Evolutionary conservation across 2,329 filamentous ascomycete species (phyloP), one percentile per base, ranked within the genome.

Genomic region (Talaromyces sp.): DNA sequence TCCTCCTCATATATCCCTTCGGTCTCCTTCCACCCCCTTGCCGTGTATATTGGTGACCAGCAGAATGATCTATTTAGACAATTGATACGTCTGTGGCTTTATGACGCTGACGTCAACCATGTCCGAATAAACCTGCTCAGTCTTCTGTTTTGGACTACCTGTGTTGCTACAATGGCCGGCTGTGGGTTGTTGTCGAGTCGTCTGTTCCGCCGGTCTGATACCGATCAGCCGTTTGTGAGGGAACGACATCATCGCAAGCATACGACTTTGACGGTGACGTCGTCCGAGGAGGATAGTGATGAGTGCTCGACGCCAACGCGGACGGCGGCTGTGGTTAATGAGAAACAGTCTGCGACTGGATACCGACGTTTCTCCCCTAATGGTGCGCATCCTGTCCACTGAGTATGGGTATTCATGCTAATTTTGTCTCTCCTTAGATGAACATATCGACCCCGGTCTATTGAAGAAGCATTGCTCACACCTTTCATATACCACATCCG

Each of bases 391-490:
- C 11, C n/a, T 8, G 0, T 1, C 31, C 7, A 8, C 22, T 22
- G 1, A 38, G 0, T 7, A 56, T 3, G 19, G 19, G 10, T 36
- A 19, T 11, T 60, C 6, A 49, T 11, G 40, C 43, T 63, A 15
- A 58, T 56, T 15, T 36, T 29, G 36, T n/a, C 56, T 17, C 27
- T 5, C 25, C 51, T 49, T 61, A 78, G 76, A 76, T 59, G 68
- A 72, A 66, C 68, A 76, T 66, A 89, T 87, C 27, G 93, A 97
- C 72, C 92, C 93, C 34, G 84, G 88, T n/a, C 83, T 97, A 13
- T 83, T 98, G 67, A 89, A 85, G 75, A 90, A 93, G 71, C 85
- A 94, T 76, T 93, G 91, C 15, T 83, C 85, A 45, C 84, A 90
- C 70, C 85, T 85, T 72, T 84, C 88, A 5, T 96, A 93, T 76